Percentiles rank a stretch among this genome's conserved stretches.
Evolutionary conservation across 768 basidiomycete genomes (phyloP).

Genomic region (Boletus subcaerulescens): DNA sequence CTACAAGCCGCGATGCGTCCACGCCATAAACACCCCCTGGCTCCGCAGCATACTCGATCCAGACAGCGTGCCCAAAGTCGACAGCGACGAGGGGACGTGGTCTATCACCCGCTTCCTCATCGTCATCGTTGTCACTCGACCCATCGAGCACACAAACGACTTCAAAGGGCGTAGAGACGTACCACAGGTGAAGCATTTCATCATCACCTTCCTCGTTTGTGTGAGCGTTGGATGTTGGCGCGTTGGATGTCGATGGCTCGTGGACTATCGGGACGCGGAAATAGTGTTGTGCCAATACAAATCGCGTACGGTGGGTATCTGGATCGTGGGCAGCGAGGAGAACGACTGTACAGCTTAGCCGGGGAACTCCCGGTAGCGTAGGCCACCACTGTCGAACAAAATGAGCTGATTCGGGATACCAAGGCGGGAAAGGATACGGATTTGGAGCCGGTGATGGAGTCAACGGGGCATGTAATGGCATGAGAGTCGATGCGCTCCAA

Average conservation of each 20-base stretch:
- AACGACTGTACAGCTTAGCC: slow-evolving; percentile 70
- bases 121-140: slow-evolving; percentile 28
- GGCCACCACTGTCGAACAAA: slow-evolving; percentile 86
- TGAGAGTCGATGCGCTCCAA: slow-evolving; percentile 1
- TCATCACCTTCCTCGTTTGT: slow-evolving; percentile 37
- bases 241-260: slow-evolving; percentile 14
- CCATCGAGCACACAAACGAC: slow-evolving; percentile 62
- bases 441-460: slow-evolving; percentile 36
- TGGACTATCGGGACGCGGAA: slow-evolving; percentile 61
- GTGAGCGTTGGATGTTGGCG: neutral
- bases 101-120: slow-evolving; percentile 39
- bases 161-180: slow-evolving; percentile 68
- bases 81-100: slow-evolving; percentile 75
- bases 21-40: slow-evolving; percentile 28
- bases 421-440: slow-evolving; percentile 63
- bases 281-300: slow-evolving; percentile 73
- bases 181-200: slow-evolving; percentile 66
- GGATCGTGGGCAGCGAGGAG: slow-evolving; percentile 62
- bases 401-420: slow-evolving; percentile 73
- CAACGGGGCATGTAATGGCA: neutral
- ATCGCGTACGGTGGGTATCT: slow-evolving; percentile 56
- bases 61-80: slow-evolving; percentile 85
- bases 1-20: slow-evolving; percentile 28
- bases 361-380: slow-evolving; percentile 56
- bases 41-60: slow-evolving; percentile 60